Evolutionary conservation across 768 basidiomycete genomes (phyloP).

Genomic region (Boletus rubropictus): DNA sequence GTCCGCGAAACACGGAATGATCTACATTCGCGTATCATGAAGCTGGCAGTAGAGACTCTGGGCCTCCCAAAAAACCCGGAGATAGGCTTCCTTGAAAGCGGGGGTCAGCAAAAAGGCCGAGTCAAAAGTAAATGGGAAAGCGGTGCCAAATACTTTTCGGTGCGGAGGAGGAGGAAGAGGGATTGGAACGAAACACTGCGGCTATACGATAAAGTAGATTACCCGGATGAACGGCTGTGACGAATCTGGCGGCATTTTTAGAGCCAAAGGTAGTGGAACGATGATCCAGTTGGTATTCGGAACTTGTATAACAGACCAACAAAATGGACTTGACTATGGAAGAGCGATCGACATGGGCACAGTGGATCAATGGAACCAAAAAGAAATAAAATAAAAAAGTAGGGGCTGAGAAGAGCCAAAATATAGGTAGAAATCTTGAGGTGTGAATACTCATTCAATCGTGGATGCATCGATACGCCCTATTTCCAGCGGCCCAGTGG

Average conservation of each 20-base stretch:
- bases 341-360: background rate
- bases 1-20: slow-evolving; percentile 50
- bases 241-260: background rate
- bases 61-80: slow-evolving; percentile 69
- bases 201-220: slow-evolving; percentile 78
- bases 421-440: background rate
- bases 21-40: slow-evolving; percentile 61
- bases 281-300: background rate
- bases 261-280: background rate
- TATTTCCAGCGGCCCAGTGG: slow-evolving; percentile 73
- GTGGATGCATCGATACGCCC: slow-evolving; percentile 46
- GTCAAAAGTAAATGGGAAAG: slow-evolving; percentile 64
- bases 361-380: background rate
- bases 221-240: slow-evolving; percentile 49
- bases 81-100: slow-evolving; percentile 49
- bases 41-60: slow-evolving; percentile 51
- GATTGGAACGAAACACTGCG: slow-evolving; percentile 88
- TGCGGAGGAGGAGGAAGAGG: slow-evolving; percentile 70
- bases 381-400: background rate
- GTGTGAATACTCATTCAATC: slow-evolving; percentile 9
- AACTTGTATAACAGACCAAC: background rate
- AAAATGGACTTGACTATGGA: slow-evolving; percentile 2
- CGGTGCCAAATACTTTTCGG: slow-evolving; percentile 69
- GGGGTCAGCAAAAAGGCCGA: slow-evolving; percentile 67
- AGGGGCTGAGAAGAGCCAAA: background rate